These are phyloP conservation scores for Taphrina wiesneri DNA, from an alignment of 1,139 yeast genomes.

Conservation along the genomic window DNA sequence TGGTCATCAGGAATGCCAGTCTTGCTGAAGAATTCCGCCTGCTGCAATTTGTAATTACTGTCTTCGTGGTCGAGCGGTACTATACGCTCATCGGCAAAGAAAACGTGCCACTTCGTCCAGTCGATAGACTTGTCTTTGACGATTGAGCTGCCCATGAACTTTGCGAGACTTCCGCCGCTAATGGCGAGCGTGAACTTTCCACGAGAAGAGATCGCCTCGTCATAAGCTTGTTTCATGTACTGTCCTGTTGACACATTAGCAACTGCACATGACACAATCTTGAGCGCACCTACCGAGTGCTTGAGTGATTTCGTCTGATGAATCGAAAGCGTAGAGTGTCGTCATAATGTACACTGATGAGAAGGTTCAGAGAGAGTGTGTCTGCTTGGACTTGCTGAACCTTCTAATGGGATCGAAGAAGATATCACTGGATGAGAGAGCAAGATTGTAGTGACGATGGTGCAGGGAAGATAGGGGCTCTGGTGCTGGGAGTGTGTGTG, in stretches of 20 bases:
- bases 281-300: conserved; percentile 29
- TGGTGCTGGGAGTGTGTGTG: not conserved
- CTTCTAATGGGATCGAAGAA: no score
- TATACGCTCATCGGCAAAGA: conserved; percentile 93
- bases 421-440: not conserved
- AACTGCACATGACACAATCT: not conserved
- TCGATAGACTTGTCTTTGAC: conserved; percentile 65
- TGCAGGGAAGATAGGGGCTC: not conserved
- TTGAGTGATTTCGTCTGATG: conserved; percentile 25
- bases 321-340: conserved; percentile 35
- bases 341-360: conserved; percentile 22
- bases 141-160: conserved; percentile 71
- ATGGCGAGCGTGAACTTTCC: conserved; percentile 84
- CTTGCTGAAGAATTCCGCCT: conserved; percentile 73
- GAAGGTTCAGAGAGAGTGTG: not conserved
- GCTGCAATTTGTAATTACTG: conserved; percentile 87
- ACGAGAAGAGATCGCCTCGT: conserved; percentile 54
- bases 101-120: conserved; percentile 86
- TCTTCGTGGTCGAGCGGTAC: conserved; percentile 84
- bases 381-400: not conserved
- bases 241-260: conserved; percentile 54
- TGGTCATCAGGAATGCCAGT: conserved; percentile 59
- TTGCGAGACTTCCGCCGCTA: conserved; percentile 87
- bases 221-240: conserved; percentile 78
- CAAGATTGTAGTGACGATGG: not conserved